Base-by-base conservation (phyloP, 2,329 filamentous ascomycete genomes). In the Diaporthe citriasiana region DNA sequence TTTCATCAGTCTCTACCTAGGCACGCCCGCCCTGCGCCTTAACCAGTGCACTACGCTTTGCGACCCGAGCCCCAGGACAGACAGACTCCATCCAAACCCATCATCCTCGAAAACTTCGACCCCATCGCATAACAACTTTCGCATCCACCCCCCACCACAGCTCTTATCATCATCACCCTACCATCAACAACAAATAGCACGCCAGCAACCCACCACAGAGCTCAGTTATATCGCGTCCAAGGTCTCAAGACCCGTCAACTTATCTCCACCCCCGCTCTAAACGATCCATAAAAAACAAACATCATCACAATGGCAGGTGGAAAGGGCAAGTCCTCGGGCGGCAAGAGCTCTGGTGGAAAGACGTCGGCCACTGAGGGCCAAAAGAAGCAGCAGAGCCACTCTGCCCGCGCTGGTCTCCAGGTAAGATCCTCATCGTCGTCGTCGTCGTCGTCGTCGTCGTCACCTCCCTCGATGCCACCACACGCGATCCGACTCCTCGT, bases 301-400 rank as follows among this genome's bases (percentile, higher is more conserved):
- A 68, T 59, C 22, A 51, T 53, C 71, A 86, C 83, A 86, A 91
- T 91, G 89, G 85, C 95, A 82, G 95, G 95, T 83, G 95, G 95
- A 87, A 98, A 98, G 90, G 95, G 95, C 90, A 97, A 95, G 89
- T 94, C 92, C 77, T 91, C 93, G 79, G 95, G 95, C 81, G 95
- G 95, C 82, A 98, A 97, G 92, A 95, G 87, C 83, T 89, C 93
- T 74, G 94, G 94, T 80, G 94, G 94, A 80, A 97, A 97, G 89
- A 89, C 88, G 66, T 87, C 87, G 75, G 86, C 70, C n/a, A 90
- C 89, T 80, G 92, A 92, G 78, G 90, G 89, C 72, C 87, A 92
- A 83, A 94, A 94, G 88, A 98, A 98, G 89, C 93, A 94, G 82
- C 94, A 97, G 87, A 97, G 97, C 87, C 95, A 98, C 89, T 98